Evolutionary conservation across 2,329 filamentous ascomycete genomes (phyloP), one percentile per base, ranked within the genome.

Genomic region (Aspergillus pseudotamarii): DNA sequence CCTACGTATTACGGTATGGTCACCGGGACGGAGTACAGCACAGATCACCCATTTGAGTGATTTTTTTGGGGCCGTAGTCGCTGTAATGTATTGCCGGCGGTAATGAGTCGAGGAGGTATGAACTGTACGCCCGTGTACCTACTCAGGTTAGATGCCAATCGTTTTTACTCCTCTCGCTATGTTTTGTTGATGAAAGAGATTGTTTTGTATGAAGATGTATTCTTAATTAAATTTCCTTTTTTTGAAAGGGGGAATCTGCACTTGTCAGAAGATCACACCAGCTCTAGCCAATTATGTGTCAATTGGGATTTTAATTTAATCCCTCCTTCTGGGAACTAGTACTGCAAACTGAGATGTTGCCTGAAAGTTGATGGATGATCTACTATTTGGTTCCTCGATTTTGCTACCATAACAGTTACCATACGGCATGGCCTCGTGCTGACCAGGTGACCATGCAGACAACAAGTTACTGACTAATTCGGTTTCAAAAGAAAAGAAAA

Each of bases 21-120:
- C 58, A 68, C 55, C 58, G 46, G 62, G 23, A 59, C 60, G 55
- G 54, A 62, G 64, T 64, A 61, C 59, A 57, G 32, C 56, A 56
- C 63, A 36, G 50, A 66, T 63, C 59, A 59, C 50, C 59, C 34
- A 48, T 63, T 63, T 41, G 64, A 65, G 64, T 65, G 64, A 65
- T 65, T 65, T 65, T 63, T 46, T 60, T 50, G 41, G 57, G 50
- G 28, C 14, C 8, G 48, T 16, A 6, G 32, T 23, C 14, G 51
- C n/a, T 36, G 34, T 21, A 55, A n/a, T 45, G 43, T 45, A 45
- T 38, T 55, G 51, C 51, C n/a, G 32, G 32, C 32, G 51, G 51
- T 38, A 55, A 34, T 55, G n/a, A 34, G 14, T 51, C 10, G n/a
- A 34, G 14, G 53, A 46, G 30, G 26, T n/a, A 16, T 28, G 54